phyloP scores from a whole-genome alignment of 2,329 filamentous ascomycete genomes.

The Aspergillus fumigatus region DNA sequence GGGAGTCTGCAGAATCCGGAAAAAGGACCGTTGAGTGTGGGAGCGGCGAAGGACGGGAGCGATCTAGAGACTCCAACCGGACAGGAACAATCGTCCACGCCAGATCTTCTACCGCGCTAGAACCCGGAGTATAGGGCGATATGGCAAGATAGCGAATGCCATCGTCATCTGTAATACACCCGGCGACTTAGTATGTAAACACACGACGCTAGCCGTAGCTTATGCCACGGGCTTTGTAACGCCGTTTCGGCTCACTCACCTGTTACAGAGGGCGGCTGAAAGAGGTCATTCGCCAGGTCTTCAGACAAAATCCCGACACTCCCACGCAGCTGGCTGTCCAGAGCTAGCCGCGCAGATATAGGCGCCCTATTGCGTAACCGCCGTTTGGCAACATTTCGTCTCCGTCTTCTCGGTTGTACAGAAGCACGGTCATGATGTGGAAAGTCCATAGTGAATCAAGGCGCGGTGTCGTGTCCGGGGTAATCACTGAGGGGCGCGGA shows the following conservation, averaged over 20 bases:
- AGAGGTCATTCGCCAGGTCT: conserved; percentile 78
- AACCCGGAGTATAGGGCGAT: conserved; percentile 42
- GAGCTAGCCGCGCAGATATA: conserved; percentile 71
- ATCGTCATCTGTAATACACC: conserved; percentile 21
- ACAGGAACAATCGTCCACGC: conserved; percentile 85
- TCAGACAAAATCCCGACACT: conserved; percentile 83
- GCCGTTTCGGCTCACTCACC: conserved; percentile 31
- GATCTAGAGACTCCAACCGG: conserved; percentile 44
- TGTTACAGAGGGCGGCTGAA: conserved; percentile 55
- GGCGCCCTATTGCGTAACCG: conserved; percentile 61
- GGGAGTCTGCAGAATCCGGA: conserved; percentile 64
- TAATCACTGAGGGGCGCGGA: conserved; percentile 6
- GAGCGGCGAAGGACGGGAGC: conserved; percentile 54
- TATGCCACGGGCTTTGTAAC: conserved; percentile 4
- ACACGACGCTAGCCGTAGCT: background rate
- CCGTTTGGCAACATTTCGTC: conserved; percentile 43
- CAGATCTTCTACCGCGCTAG: conserved; percentile 51
- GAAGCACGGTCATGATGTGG: conserved; percentile 35
- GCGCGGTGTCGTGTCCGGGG: conserved; percentile 1
- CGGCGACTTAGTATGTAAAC: background rate
- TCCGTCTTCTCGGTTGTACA: conserved; percentile 49
- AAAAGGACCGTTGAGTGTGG: conserved; percentile 75
- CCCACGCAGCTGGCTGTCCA: conserved; percentile 80
- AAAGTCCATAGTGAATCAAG: conserved; percentile 38
- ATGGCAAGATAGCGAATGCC: conserved; percentile 43